Evolutionary conservation across 2,329 filamentous ascomycete genomes (phyloP).

Genomic region (Colletotrichum lentis): DNA sequence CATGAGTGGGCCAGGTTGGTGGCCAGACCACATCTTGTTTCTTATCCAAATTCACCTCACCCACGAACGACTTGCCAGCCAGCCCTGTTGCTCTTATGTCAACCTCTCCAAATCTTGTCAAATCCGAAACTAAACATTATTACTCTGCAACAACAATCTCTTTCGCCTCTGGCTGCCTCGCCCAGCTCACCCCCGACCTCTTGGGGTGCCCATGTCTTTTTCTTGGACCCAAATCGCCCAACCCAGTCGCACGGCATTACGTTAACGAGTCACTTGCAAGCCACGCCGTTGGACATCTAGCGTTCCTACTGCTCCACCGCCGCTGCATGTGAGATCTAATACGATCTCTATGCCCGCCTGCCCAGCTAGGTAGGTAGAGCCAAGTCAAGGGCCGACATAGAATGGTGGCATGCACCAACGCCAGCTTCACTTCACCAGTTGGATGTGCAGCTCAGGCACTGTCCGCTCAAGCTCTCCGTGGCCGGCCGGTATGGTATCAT

Average conservation of each 20-base stretch:
- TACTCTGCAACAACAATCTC: slow-evolving; percentile 4
- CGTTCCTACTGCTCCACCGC: slow-evolving; percentile 8
- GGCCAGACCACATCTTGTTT: slow-evolving; percentile 15
- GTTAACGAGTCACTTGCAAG: slow-evolving; percentile 26
- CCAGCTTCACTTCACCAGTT: background rate
- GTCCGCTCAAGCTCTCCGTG: background rate
- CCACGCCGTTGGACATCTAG: slow-evolving; percentile 32
- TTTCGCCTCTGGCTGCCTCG: background rate
- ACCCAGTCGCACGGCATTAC: slow-evolving; percentile 26
- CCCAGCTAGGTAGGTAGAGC: background rate
- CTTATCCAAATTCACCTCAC: slow-evolving; percentile 14
- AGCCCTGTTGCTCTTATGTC: slow-evolving; percentile 19
- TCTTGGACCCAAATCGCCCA: slow-evolving; percentile 9
- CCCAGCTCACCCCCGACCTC: background rate
- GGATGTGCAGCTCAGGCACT: slow-evolving; percentile 9
- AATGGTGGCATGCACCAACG: background rate
- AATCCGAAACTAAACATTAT: background rate
- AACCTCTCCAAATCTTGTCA: slow-evolving; percentile 14
- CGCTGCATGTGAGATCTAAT: slow-evolving; percentile 37
- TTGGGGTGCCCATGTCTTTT: slow-evolving; percentile 7
- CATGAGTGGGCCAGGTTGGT: slow-evolving; percentile 10
- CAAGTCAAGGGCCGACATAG: slow-evolving; percentile 18
- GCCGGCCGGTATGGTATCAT: background rate
- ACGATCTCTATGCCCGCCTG: slow-evolving; percentile 21
- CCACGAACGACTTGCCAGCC: background rate